phyloP scores from a whole-genome alignment of 176 grass and related monocot species.

The Oryza punctata region DNA sequence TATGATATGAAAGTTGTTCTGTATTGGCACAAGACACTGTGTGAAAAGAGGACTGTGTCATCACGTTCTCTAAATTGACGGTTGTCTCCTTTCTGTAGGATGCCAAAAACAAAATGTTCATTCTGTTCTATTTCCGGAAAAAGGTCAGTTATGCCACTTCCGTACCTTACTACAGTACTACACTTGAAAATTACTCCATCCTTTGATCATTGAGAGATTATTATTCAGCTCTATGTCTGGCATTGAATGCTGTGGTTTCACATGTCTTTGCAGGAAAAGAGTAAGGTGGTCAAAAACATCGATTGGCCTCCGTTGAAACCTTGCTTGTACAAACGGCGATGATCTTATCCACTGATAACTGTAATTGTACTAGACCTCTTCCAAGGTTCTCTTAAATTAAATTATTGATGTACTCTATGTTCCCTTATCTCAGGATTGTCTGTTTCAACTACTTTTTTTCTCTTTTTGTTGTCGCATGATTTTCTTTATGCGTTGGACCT shows the following conservation, averaged over 20 bases:
- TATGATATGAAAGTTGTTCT: background rate
- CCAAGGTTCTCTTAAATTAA: background rate
- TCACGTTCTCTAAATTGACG: conserved; percentile 22
- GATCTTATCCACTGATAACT: conserved; percentile 13
- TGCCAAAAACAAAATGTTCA: conserved; percentile 87
- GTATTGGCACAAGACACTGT: background rate
- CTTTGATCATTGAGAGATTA: background rate
- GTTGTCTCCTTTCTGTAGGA: conserved; percentile 61
- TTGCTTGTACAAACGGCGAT: conserved; percentile 86
- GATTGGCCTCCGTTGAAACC: conserved; percentile 82
- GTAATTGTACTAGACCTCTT: background rate
- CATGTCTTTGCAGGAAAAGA: conserved; percentile 61
- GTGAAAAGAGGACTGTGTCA: background rate
- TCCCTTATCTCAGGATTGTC: background rate
- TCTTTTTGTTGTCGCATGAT: background rate
- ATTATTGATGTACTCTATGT: background rate
- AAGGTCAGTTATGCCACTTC: conserved; percentile 48
- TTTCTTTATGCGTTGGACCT: background rate
- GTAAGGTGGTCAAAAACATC: conserved; percentile 56
- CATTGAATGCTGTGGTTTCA: background rate
- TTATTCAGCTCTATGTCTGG: conserved; percentile 10
- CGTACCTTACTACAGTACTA: background rate
- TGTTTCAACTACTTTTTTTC: background rate
- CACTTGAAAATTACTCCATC: background rate
- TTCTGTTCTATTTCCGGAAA: conserved; percentile 89